Evolutionary conservation across 2,329 filamentous ascomycete genomes (phyloP).

Genomic region (Exserohilum turcica): DNA sequence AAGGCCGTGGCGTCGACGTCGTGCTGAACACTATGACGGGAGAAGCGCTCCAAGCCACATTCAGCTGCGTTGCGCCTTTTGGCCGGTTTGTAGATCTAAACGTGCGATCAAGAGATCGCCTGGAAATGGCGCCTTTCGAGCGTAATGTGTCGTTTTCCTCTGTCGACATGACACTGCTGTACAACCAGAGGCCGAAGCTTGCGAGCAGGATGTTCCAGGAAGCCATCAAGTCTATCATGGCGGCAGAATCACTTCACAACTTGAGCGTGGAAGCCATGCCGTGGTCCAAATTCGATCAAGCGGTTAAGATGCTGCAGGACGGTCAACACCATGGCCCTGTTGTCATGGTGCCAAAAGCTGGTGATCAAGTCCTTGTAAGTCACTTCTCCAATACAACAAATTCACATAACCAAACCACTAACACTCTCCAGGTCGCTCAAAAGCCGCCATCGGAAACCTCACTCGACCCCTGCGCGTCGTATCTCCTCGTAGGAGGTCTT

Average conservation of each 20-base stretch:
- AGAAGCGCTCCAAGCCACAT: constrained; percentile 45
- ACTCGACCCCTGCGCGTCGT: constrained; percentile 13
- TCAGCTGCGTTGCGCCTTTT: constrained; percentile 51
- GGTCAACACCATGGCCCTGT: constrained; percentile 11
- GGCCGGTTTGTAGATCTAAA: constrained; percentile 30
- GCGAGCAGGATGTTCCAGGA: constrained; percentile 10
- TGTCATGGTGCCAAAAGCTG: constrained; percentile 3
- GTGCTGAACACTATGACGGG: constrained; percentile 37
- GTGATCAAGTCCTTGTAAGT: constrained; percentile 12
- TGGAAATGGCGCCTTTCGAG: constrained; percentile 29
- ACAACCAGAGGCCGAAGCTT: constrained; percentile 3
- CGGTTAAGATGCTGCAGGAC: constrained; percentile 19
- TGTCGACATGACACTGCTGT: constrained; percentile 13
- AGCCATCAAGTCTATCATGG: constrained; percentile 4
- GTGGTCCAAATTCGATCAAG: constrained; percentile 18
- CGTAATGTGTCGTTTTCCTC: constrained; percentile 18
- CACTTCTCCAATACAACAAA: neutral
- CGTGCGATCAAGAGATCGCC: neutral
- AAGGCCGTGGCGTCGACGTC: constrained; percentile 39
- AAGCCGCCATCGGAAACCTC: neutral
- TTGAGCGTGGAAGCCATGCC: neutral
- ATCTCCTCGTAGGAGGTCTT: constrained; percentile 26
- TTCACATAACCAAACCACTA: neutral
- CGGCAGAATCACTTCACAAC: neutral
- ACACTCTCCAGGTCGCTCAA: constrained; percentile 5